Evolutionary conservation across 2,329 filamentous ascomycete species (phyloP).

Genomic region (Clathrospora elynae): DNA sequence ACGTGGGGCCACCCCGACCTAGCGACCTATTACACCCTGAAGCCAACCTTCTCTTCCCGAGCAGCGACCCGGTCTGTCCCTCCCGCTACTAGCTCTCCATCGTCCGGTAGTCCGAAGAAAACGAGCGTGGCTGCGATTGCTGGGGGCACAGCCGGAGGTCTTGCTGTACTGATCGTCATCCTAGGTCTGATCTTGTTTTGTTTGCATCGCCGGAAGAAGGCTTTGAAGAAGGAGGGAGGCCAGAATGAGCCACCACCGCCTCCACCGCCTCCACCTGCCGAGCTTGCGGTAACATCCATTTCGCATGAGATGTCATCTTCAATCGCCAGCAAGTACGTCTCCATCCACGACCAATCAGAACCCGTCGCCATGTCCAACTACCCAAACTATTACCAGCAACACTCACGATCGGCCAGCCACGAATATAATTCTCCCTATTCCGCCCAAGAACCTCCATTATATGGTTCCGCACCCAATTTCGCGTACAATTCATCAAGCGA

Average conservation of each 20-base stretch:
- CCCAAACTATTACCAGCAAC: constrained; percentile 18
- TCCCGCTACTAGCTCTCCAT: constrained; percentile 27
- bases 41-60: constrained; percentile 54
- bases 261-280: constrained; percentile 31
- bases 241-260: constrained; percentile 3
- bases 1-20: constrained; percentile 60
- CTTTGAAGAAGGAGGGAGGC: constrained; percentile 21
- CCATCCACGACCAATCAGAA: constrained; percentile 31
- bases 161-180: constrained; percentile 40
- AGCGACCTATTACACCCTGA: constrained; percentile 59
- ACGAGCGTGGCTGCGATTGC: constrained; percentile 47
- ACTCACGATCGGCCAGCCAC: constrained; percentile 29
- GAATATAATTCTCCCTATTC: constrained; percentile 25
- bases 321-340: constrained; percentile 35
- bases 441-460: constrained; percentile 25
- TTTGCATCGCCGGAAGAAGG: constrained; percentile 45
- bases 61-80: constrained; percentile 57
- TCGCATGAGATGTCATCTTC: constrained; percentile 39
- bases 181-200: constrained; percentile 45
- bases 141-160: constrained; percentile 50
- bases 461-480: constrained; percentile 7
- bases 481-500: constrained; percentile 23
- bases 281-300: constrained; percentile 38
- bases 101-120: constrained; percentile 19
- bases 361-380: constrained; percentile 18